Evolutionary conservation across 2,329 filamentous ascomycete species (phyloP).

Genomic region (Penicillium psychrosexuale): DNA sequence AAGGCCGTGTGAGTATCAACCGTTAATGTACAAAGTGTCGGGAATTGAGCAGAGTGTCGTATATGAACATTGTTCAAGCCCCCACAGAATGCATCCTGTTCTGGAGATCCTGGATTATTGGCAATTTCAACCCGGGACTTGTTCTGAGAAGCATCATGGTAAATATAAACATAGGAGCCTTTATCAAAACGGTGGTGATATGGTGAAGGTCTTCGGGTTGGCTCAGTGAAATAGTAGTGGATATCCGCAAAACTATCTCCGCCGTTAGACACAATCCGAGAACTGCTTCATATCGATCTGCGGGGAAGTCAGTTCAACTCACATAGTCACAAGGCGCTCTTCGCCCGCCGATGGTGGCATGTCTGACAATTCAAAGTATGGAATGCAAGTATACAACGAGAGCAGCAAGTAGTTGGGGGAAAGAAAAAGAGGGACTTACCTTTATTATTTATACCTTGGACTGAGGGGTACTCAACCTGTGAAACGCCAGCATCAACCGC

Average conservation of each 20-base stretch:
- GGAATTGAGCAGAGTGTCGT: conserved; percentile 58
- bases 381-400: not conserved
- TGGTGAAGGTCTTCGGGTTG: conserved; percentile 50
- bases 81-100: conserved; percentile 64
- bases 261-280: conserved; percentile 4
- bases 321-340: conserved; percentile 48
- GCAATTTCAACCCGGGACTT: conserved; percentile 60
- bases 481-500: conserved; percentile 18
- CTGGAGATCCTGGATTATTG: conserved; percentile 60
- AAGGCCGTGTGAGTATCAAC: conserved; percentile 45
- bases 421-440: conserved; percentile 7
- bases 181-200: conserved; percentile 62
- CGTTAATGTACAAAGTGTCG: conserved; percentile 56
- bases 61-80: conserved; percentile 53
- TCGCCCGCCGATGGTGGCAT: conserved; percentile 49
- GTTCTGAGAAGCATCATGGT: conserved; percentile 54
- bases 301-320: conserved; percentile 29
- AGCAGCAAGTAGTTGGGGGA: not conserved
- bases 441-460: conserved; percentile 13
- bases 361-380: conserved; percentile 10
- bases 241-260: conserved; percentile 58
- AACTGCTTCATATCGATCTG: conserved; percentile 3
- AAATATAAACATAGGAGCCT: conserved; percentile 63
- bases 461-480: conserved; percentile 21
- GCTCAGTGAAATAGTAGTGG: conserved; percentile 61